phyloP scores from a whole-genome alignment of 2,329 filamentous ascomycete species.

The Sporothrix inflata region DNA sequence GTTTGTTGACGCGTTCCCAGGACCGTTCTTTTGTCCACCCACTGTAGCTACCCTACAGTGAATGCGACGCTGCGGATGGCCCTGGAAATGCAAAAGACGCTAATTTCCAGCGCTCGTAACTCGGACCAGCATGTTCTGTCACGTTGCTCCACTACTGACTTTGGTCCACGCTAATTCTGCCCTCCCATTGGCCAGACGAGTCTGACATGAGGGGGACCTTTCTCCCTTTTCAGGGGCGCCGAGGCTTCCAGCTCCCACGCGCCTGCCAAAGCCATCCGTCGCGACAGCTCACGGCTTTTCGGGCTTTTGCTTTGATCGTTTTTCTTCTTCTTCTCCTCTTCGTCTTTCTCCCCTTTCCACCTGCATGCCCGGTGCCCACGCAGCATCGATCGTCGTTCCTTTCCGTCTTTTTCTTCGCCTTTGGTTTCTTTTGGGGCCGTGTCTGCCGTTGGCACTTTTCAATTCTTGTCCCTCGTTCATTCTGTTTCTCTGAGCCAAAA shows the following conservation, averaged over 20 bases:
- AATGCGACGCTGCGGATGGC: not conserved
- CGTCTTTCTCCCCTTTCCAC: not conserved
- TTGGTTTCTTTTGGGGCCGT: not conserved
- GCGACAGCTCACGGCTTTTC: not conserved
- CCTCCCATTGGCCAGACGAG: not conserved
- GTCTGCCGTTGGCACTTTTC: not conserved
- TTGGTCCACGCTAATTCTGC: no score
- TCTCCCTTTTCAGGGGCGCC: conserved; percentile 24
- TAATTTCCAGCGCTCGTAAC: not conserved
- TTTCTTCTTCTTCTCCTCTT: not conserved
- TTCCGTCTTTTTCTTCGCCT: not conserved
- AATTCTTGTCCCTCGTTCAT: conserved; percentile 22
- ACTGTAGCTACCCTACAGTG: not conserved
- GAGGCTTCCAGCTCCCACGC: conserved; percentile 20
- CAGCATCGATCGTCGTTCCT: conserved; percentile 8
- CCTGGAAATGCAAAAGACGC: not conserved
- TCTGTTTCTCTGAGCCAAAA: not conserved
- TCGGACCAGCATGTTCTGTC: not conserved
- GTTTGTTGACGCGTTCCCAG: not conserved
- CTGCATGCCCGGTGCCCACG: conserved; percentile 13
- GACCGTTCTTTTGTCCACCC: no score
- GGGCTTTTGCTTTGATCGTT: not conserved
- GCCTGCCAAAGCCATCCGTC: not conserved
- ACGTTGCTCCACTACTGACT: not conserved
- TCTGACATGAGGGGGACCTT: conserved; percentile 1